Evolutionary conservation across 441 rosid species (phyloP), one percentile per base, ranked within the genome.

Genomic region (Euphorbia celastroides): DNA sequence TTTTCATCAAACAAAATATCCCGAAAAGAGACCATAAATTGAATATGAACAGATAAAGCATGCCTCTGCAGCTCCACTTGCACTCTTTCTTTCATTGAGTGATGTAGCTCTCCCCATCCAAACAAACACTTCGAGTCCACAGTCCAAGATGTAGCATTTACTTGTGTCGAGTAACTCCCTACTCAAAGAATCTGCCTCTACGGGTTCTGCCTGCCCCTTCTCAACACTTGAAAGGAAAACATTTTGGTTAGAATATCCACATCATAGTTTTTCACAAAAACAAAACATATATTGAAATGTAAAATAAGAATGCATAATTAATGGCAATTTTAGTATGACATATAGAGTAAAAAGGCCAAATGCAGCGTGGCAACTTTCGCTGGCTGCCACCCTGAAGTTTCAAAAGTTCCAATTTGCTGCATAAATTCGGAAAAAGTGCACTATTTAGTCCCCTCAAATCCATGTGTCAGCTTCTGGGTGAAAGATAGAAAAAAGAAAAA

Each of bases 81-180:
- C 92, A 65, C 61, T 85, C 84, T 94, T 91, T 77, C 99, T 85
- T 72, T 88, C 89, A 42, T 91, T 89, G 34, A 91, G 86, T 73
- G 96, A 78, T 55, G 96, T 86, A 75, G 12, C 80, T 76, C 88
- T 77, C 41, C 99, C 99, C 84, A 86, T 91, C 99, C 99, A 94
- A 46, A 86, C 88, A 70, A 86, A 91, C 72, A 89, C 70, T 83
- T 94, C 97, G n/a, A 79, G 23, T 69, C 96, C 96, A 57, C 89
- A 84, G 50, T 91, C 99, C 10, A 93, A 85, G 66, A 93, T 76
- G 70, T 83, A 91, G 73, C 97, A 94, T 74, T 80, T 94, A 72
- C 78, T 77, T 68, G 97, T 89, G 61, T 89, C 84, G 50, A 94
- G 71, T 72, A 88, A 79, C 61, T 89, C 92, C 75, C 92, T 88